Evolutionary conservation across 306 rosid genomes (phyloP).

Genomic region (Pterocarpus santalinus): DNA sequence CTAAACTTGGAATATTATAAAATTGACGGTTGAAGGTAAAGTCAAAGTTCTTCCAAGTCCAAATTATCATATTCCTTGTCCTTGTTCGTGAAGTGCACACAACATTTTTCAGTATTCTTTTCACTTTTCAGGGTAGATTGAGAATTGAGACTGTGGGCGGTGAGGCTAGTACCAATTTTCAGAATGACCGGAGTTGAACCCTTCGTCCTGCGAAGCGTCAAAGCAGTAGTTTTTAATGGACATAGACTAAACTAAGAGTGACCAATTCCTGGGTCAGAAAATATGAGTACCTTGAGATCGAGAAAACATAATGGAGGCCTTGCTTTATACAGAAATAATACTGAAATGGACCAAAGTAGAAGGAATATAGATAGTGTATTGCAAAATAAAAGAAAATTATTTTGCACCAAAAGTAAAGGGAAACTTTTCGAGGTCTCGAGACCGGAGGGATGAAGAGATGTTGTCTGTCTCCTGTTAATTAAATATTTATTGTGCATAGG

Average conservation of each 20-base stretch:
- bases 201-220: not conserved
- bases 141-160: not conserved
- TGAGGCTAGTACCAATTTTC: not conserved
- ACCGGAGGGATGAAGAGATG: conserved; percentile 4
- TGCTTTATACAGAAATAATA: not conserved
- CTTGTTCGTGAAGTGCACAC: not conserved
- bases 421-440: not conserved
- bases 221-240: not conserved
- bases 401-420: not conserved
- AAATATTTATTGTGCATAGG: not conserved
- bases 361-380: not conserved
- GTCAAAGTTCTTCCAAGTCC: not conserved
- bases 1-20: not conserved
- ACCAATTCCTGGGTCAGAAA: not conserved
- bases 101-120: not conserved
- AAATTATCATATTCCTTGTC: conserved; percentile 7
- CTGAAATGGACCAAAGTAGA: not conserved
- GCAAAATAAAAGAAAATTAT: conserved; percentile 20
- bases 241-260: not conserved
- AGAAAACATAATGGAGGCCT: not conserved
- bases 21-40: not conserved
- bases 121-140: not conserved
- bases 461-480: not conserved
- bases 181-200: not conserved
- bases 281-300: not conserved